A percentile compares a stretch with the other conserved stretches of the same genome.
Conservation (phyloP, 805 yeast genomes). For the Saturnispora gosingensis region DNA sequence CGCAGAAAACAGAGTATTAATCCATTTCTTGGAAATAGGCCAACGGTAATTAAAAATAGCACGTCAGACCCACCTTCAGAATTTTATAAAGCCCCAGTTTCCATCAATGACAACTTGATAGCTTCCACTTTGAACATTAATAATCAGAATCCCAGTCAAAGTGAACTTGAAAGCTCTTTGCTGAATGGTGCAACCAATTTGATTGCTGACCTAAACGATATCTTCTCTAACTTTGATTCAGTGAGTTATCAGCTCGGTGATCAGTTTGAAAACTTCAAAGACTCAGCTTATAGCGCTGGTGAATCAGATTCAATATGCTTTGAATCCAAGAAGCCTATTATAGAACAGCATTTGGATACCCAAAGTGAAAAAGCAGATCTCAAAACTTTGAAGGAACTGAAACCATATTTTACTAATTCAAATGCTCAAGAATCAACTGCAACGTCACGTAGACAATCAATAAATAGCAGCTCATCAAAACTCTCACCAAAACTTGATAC, state of each 20-base stretch:
- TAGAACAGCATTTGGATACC: background rate
- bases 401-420: background rate
- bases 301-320: background rate
- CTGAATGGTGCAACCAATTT: slow-evolving; percentile 29
- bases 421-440: background rate
- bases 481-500: too few species aligned
- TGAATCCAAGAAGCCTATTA: background rate
- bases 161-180: slow-evolving; percentile 25
- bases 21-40: slow-evolving; percentile 13
- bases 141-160: slow-evolving; percentile 3
- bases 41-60: slow-evolving; percentile 20
- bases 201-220: slow-evolving; percentile 29
- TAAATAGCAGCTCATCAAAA: background rate
- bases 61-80: slow-evolving; percentile 5
- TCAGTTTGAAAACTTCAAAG: background rate
- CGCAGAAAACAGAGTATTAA: slow-evolving; percentile 6
- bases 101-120: background rate
- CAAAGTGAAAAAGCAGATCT: background rate
- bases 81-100: background rate
- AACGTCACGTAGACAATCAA: background rate
- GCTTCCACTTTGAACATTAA: background rate
- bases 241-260: slow-evolving; percentile 11
- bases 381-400: background rate
- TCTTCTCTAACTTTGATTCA: slow-evolving; percentile 26
- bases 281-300: background rate